These are phyloP conservation scores for Aspergillus sp. DNA, from an alignment of 2,329 filamentous ascomycete genomes.

Conservation along the genomic window DNA sequence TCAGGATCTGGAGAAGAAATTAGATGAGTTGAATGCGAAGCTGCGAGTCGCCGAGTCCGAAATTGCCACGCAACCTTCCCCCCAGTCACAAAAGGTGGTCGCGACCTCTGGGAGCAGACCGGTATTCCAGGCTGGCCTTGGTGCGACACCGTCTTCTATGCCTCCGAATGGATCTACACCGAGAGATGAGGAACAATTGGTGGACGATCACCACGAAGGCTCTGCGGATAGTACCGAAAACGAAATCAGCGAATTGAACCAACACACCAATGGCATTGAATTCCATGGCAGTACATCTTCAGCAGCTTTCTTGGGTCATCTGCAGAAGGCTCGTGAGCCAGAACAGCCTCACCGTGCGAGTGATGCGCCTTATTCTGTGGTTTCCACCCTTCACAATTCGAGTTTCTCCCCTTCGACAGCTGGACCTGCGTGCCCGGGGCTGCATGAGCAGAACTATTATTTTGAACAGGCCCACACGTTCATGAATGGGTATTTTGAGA, in stretches of 20 bases:
- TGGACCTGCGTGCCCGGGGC: constrained; percentile 14
- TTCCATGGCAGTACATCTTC: constrained; percentile 47
- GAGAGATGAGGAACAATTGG: constrained; percentile 8
- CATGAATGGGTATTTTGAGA: constrained; percentile 45
- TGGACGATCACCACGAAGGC: constrained; percentile 16
- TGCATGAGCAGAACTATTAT: constrained; percentile 32
- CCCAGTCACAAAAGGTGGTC: constrained; percentile 4
- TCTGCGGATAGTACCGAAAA: constrained; percentile 24
- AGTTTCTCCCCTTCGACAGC: constrained; percentile 33
- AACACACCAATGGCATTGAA: constrained; percentile 43
- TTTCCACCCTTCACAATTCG: constrained; percentile 44
- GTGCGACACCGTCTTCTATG: constrained; percentile 21
- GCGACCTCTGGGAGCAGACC: constrained; percentile 2
- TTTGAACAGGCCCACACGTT: constrained; percentile 44
- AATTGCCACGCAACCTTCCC: constrained; percentile 7
- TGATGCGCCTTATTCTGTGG: constrained; percentile 31
- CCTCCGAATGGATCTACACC: constrained; percentile 14
- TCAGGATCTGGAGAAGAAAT: constrained; percentile 29
- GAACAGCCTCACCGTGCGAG: constrained; percentile 8
- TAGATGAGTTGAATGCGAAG: constrained; percentile 24
- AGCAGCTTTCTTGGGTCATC: constrained; percentile 40
- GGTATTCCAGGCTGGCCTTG: constrained; percentile 5
- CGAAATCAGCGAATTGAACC: constrained; percentile 42
- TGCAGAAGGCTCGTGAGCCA: constrained; percentile 29
- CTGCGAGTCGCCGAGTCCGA: constrained; percentile 18